Base-by-base conservation (phyloP, 2,329 filamentous ascomycete species). In the Fusarium sp. region DNA sequence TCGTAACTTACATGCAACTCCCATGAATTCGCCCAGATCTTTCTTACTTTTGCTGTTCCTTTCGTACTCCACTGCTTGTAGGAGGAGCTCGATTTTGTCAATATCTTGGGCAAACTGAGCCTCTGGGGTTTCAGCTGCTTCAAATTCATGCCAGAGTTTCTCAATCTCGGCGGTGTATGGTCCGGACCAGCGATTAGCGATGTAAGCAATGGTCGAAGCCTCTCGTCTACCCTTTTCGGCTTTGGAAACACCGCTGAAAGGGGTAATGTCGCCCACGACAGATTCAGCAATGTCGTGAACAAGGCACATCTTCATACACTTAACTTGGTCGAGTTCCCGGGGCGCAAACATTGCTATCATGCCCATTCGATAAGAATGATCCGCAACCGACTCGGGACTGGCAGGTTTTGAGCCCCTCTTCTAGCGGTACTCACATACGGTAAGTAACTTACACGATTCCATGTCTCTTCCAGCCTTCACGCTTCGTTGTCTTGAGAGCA, bases 341-440 rank as follows among this genome's bases (percentile, higher is more conserved):
- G 96, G 95, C 5, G 94, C 94, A 70, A 97, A 89, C 90, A 99
- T 93, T 68, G 93, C 94, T 81, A 99, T 93, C 75, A 98, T 89
- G 40, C 94, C 93, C 96, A 99, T 99, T 81, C 96, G 94, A 83
- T 98, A 99, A 94, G 98, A 99, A 86, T 99, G 96, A 83, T 99
- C 96, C 58, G 93, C 89, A 78, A 99, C 98, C 2, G 94, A 97
- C 82, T 99, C 96, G 79, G 93, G 92, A 62, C 87, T 90, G 70
- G 9, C 37, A 38, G 20, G 27, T 20, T 49, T 48, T 60, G 12
- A 64, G 62, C 42, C 35, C 52, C 26, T 38, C 23, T n/a, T 38
- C 30, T 27, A 27, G 6, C 26, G 23, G 13, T 15, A 20, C 23
- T 42, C 33, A 8, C 12, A 11, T 13, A n/a, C 10, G n/a, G 23